phyloP scores from a whole-genome alignment of 768 basidiomycete genomes.

The Sutorius australiensis region DNA sequence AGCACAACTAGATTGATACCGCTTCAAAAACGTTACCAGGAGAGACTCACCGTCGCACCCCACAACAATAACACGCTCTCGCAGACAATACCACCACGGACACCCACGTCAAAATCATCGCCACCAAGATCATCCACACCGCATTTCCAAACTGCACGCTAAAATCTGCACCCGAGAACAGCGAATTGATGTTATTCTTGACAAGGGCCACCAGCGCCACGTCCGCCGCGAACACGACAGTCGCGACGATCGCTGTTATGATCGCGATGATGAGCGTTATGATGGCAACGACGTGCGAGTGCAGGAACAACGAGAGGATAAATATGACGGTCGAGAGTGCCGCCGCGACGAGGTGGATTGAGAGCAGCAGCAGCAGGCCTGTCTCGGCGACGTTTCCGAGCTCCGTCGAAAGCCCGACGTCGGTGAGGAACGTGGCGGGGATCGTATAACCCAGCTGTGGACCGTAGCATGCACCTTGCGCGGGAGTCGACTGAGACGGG shows the following conservation, averaged over 20 bases:
- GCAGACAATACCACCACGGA: conserved; percentile 60
- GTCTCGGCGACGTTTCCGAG: conserved; percentile 47
- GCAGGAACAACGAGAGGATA: conserved; percentile 55
- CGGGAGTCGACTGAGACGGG: not conserved
- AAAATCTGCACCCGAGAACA: conserved; percentile 39
- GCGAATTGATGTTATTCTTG: conserved; percentile 37
- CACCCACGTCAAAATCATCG: conserved; percentile 53
- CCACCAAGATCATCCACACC: conserved; percentile 68
- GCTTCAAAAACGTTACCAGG: not conserved
- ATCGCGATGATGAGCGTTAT: conserved; percentile 56
- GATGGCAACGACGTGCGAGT: conserved; percentile 52
- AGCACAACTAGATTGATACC: conserved; percentile 5
- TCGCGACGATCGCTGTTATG: conserved; percentile 51
- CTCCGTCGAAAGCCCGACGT: conserved; percentile 42
- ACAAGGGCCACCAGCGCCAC: conserved; percentile 57
- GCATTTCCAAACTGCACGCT: conserved; percentile 58
- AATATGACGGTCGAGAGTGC: conserved; percentile 54
- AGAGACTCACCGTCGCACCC: conserved; percentile 43
- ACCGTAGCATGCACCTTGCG: conserved; percentile 49
- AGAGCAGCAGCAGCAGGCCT: conserved; percentile 49
- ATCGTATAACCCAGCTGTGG: conserved; percentile 70
- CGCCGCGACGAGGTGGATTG: conserved; percentile 66
- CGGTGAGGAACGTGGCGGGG: conserved; percentile 40
- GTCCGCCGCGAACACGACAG: conserved; percentile 58
- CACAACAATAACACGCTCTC: conserved; percentile 65